Evolutionary conservation across 176 grass and related monocot species (phyloP).

Genomic region (Saccharum officinarum): DNA sequence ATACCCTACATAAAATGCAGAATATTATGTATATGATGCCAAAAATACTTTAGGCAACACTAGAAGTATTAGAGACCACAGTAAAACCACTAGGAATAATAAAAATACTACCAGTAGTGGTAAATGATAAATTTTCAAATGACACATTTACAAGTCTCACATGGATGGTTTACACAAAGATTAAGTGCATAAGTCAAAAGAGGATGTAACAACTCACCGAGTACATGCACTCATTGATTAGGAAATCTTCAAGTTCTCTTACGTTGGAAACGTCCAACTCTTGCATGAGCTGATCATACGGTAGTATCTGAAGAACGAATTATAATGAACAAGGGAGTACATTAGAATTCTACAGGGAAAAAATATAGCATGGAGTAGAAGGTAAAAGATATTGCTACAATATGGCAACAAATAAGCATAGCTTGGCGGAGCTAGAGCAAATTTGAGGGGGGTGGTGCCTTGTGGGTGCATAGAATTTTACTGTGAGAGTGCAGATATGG

Average conservation of each 20-base stretch:
- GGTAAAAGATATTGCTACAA: background rate
- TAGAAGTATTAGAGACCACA: background rate
- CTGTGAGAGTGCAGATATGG: too few relatives aligned
- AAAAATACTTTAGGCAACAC: background rate
- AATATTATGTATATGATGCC: slow-evolving; percentile 9
- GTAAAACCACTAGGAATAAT: background rate
- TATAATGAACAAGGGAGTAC: background rate
- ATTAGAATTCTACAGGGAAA: background rate
- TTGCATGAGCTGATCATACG: slow-evolving; percentile 97
- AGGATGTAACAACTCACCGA: slow-evolving; percentile 60
- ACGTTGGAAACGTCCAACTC: slow-evolving; percentile 96
- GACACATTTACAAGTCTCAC: background rate
- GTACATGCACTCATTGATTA: slow-evolving; percentile 99
- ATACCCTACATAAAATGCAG: slow-evolving; percentile 64
- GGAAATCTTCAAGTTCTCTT: slow-evolving; percentile 97
- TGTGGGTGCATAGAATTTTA: too few relatives aligned
- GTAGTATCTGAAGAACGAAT: slow-evolving; percentile 66
- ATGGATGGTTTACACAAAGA: background rate
- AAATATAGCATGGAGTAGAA: background rate
- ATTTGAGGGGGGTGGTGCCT: too few relatives aligned
- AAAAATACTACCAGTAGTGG: background rate
- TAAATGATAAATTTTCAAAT: background rate
- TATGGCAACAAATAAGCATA: background rate
- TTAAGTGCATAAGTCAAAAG: slow-evolving; percentile 8
- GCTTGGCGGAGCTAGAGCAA: too few relatives aligned